phyloP scores from a whole-genome alignment of 225 moss, liverwort and hornwort species.

The Antitrichia curtipendula region DNA sequence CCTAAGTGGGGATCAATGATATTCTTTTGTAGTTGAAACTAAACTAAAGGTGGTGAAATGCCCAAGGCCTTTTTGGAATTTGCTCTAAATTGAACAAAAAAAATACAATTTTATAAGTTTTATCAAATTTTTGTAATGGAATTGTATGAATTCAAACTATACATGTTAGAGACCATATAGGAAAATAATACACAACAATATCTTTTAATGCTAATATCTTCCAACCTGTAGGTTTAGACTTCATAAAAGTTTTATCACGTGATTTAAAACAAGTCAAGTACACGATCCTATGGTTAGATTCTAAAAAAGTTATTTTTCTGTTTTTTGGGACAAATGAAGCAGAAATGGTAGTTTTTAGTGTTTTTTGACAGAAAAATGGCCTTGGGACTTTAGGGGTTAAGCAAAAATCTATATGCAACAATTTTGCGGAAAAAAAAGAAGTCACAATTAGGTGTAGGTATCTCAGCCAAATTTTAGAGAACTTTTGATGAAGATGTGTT shows the following conservation, averaged over 20 bases:
- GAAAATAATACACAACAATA: not conserved
- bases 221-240: no score
- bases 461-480: not conserved
- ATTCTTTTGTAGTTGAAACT: not conserved
- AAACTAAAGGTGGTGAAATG: not conserved
- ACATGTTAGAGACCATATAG: not conserved
- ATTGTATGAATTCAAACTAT: not conserved
- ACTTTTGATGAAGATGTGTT: not conserved
- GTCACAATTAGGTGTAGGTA: not conserved
- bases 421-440: not conserved
- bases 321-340: no score
- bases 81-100: not conserved
- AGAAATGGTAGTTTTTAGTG: no score
- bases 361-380: no score
- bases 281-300: no score
- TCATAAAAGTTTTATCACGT: no score
- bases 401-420: fast-evolving
- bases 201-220: no score
- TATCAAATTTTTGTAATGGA: not conserved
- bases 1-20: not conserved
- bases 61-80: fast-evolving
- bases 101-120: no score
- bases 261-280: no score
- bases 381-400: not conserved
- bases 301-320: no score